These are phyloP conservation scores for Pugionium dolabratum DNA, from an alignment of 345 rosid species.

Conservation along the genomic window DNA sequence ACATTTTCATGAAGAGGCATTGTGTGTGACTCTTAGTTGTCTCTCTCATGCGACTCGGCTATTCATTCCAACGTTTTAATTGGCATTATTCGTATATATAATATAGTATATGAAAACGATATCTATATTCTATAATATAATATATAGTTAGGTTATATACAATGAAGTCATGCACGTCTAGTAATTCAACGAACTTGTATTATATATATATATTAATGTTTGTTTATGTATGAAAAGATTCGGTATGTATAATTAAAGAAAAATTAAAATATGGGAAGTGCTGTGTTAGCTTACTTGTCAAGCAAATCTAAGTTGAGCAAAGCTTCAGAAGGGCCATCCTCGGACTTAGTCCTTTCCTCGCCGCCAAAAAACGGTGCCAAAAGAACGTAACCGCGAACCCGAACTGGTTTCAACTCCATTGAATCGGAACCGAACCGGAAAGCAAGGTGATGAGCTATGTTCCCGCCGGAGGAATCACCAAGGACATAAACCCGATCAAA, in stretches of 20 bases:
- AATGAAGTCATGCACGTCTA: conserved; percentile 32
- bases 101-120: conserved; percentile 37
- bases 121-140: background rate
- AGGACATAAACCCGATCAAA: conserved; percentile 58
- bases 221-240: conserved; percentile 5
- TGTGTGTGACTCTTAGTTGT: conserved; percentile 33
- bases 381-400: conserved; percentile 73
- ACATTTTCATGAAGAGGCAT: conserved; percentile 29
- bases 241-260: conserved; percentile 20
- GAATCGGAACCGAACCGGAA: conserved; percentile 52
- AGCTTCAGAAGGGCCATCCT: conserved; percentile 67
- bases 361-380: conserved; percentile 91
- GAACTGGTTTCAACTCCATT: conserved; percentile 51
- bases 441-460: conserved; percentile 81
- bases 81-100: conserved; percentile 24
- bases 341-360: conserved; percentile 67
- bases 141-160: conserved; percentile 17
- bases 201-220: conserved; percentile 18
- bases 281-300: conserved; percentile 60
- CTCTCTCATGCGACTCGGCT: conserved; percentile 41
- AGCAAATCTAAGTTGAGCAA: conserved; percentile 61
- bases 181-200: conserved; percentile 5
- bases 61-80: conserved; percentile 25
- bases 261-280: conserved; percentile 9
- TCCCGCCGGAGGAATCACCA: conserved; percentile 94